Percentiles rank a stretch among this genome's conserved stretches.
Evolutionary conservation across 2,329 filamentous ascomycete genomes (phyloP).

Genomic region (Penicillium sp.): DNA sequence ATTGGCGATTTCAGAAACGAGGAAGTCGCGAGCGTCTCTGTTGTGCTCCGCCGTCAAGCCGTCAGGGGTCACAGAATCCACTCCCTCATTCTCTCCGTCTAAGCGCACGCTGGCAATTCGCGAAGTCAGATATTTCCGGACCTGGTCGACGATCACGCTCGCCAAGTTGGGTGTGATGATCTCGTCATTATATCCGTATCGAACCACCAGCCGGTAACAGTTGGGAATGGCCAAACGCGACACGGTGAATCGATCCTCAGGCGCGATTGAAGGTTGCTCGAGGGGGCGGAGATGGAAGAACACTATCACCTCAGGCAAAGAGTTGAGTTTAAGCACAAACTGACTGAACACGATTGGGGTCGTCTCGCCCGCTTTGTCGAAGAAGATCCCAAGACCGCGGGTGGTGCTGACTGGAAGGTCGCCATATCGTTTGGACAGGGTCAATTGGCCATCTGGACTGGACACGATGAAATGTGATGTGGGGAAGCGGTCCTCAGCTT

Average conservation of each 20-base stretch:
- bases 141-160: neutral
- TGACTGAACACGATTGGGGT: neutral
- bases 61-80: neutral
- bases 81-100: neutral
- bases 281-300: neutral
- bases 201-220: slow-evolving; percentile 2
- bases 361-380: slow-evolving; percentile 1
- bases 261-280: neutral
- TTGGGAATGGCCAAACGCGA: slow-evolving; percentile 1
- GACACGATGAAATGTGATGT: neutral
- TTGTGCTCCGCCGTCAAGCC: neutral
- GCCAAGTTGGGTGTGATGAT: slow-evolving; percentile 1
- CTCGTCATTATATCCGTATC: neutral
- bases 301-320: neutral
- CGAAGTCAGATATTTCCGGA: neutral
- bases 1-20: neutral
- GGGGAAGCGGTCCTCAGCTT: neutral
- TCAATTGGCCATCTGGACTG: neutral
- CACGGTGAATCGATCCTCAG: slow-evolving; percentile 1
- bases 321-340: slow-evolving; percentile 2
- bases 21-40: neutral
- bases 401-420: neutral
- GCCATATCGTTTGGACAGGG: neutral
- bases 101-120: neutral
- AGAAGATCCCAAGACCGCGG: slow-evolving; percentile 1